A percentile compares a stretch with the other conserved stretches of the same genome.
phyloP scores from a whole-genome alignment of 345 rosid genomes.

The Gynandropsis gynandra region DNA sequence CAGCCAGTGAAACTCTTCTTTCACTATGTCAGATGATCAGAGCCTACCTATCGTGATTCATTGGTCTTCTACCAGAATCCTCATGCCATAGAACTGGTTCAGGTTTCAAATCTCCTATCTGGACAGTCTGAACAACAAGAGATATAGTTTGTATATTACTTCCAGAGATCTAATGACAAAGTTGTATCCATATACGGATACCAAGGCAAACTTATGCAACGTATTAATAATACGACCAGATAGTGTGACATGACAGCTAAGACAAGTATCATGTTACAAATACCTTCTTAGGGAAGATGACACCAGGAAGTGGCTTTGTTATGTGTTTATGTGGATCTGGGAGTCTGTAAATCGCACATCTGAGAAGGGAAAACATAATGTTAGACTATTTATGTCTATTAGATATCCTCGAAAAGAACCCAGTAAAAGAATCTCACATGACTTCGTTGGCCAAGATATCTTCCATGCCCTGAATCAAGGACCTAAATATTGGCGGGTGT shows the following conservation, averaged over 20 bases:
- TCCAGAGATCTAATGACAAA: background rate
- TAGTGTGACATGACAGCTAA: conserved; percentile 1
- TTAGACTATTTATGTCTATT: conserved; percentile 9
- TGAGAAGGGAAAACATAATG: conserved; percentile 26
- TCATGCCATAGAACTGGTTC: conserved; percentile 87
- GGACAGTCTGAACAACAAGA: conserved; percentile 43
- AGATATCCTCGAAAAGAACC: background rate
- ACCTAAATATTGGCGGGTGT: conserved; percentile 82
- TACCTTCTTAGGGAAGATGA: conserved; percentile 78
- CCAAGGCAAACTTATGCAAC: conserved; percentile 3
- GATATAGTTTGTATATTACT: conserved; percentile 3
- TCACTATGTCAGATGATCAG: background rate
- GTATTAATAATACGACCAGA: no score
- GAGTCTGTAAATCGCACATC: conserved; percentile 76
- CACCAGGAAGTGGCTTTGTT: conserved; percentile 73
- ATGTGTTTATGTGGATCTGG: conserved; percentile 79
- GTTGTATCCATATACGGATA: background rate
- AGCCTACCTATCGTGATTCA: conserved; percentile 31
- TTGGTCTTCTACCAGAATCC: conserved; percentile 59
- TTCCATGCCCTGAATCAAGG: conserved; percentile 78
- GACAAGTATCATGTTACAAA: background rate
- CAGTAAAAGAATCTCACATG: conserved; percentile 47
- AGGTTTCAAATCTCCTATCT: conserved; percentile 59
- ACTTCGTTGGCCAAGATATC: conserved; percentile 89
- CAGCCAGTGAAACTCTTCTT: background rate